A percentile compares a stretch with the other conserved stretches of the same genome.
phyloP scores from a whole-genome alignment of 1,284 basidiomycete genomes.

The Ustilago bromivora region DNA sequence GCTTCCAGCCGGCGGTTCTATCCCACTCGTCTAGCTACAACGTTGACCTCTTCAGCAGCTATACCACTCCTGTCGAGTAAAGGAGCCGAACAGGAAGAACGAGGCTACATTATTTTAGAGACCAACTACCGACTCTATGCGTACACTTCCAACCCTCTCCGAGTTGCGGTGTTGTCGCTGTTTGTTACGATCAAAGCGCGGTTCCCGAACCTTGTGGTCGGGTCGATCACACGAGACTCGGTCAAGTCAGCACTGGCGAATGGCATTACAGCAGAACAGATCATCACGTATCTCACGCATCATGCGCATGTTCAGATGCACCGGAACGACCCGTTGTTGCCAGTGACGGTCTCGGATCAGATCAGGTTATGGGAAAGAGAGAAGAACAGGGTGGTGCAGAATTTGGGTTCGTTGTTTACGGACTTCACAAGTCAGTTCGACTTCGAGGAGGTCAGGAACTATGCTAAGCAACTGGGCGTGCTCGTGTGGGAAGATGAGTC shows the following conservation, averaged over 20 bases:
- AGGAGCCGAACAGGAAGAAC: slow-evolving; percentile 71
- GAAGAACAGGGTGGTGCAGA: slow-evolving; percentile 81
- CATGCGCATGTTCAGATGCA: slow-evolving; percentile 99
- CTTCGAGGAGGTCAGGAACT: slow-evolving; percentile 86
- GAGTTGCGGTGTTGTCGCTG: slow-evolving; percentile 94
- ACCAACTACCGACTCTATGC: slow-evolving; percentile 99
- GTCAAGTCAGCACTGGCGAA: slow-evolving; percentile 93
- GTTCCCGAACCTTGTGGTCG: slow-evolving; percentile 95
- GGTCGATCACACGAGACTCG: slow-evolving; percentile 91
- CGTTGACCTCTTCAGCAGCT: slow-evolving; percentile 81
- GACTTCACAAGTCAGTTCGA: slow-evolving; percentile 87
- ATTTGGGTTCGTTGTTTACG: slow-evolving; percentile 77
- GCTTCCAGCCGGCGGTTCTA: slow-evolving; percentile 78
- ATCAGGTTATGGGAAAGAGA: slow-evolving; percentile 98
- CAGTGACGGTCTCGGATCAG: slow-evolving; percentile 97
- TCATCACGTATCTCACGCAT: slow-evolving; percentile 91
- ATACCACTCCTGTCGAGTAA: slow-evolving; percentile 53
- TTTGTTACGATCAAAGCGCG: slow-evolving; percentile 92
- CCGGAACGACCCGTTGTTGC: slow-evolving; percentile 89
- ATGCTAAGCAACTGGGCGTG: slow-evolving; percentile 83
- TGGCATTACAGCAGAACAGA: slow-evolving; percentile 96
- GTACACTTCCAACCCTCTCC: slow-evolving; percentile 95
- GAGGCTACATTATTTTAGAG: slow-evolving; percentile 91
- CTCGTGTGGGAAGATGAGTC: slow-evolving; percentile 81
- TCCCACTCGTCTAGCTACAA: slow-evolving; percentile 95